A percentile compares a stretch with the other conserved stretches of the same genome.
Conservation (phyloP, 2,329 filamentous ascomycete genomes). For the Fusarium concolor region DNA sequence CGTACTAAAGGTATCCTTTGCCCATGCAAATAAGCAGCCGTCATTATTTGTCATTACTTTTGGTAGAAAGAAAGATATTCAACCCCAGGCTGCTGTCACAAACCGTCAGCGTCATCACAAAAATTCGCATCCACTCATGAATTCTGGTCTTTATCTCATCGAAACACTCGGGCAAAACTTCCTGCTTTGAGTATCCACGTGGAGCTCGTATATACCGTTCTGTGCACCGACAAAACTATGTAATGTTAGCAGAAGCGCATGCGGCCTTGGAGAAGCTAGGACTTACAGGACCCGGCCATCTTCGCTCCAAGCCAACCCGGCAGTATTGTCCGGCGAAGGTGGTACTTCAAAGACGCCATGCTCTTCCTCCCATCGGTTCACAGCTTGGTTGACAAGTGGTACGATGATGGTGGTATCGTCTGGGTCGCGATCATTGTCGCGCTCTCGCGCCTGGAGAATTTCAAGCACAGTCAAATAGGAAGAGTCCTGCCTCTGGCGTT, state of each 20-base stretch:
- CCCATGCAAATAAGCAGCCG: conserved; percentile 36
- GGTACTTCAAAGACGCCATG: conserved; percentile 58
- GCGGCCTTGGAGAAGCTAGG: neutral
- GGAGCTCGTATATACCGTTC: conserved; percentile 81
- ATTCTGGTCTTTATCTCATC: conserved; percentile 57
- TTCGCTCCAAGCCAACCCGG: conserved; percentile 71
- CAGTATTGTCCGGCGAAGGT: conserved; percentile 67
- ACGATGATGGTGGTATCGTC: conserved; percentile 53
- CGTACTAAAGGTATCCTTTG: conserved; percentile 38
- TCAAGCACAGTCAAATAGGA: conserved; percentile 54
- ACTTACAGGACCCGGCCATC: conserved; percentile 70
- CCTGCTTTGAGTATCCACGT: conserved; percentile 71
- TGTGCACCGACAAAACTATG: conserved; percentile 72
- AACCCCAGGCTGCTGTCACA: conserved; percentile 10
- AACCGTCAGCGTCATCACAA: conserved; percentile 14
- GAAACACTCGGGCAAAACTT: conserved; percentile 68
- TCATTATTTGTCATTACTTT: conserved; percentile 42
- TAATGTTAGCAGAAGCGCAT: conserved; percentile 29
- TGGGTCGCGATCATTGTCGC: conserved; percentile 48
- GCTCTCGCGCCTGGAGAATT: conserved; percentile 53
- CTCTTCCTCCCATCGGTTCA: conserved; percentile 55
- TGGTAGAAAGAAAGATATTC: conserved; percentile 28
- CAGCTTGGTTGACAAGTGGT: conserved; percentile 54
- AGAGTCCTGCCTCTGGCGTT: conserved; percentile 52
- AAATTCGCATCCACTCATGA: neutral